Conservation (phyloP, 2,329 filamentous ascomycete genomes). For the Pestalotiopsis sp. region DNA sequence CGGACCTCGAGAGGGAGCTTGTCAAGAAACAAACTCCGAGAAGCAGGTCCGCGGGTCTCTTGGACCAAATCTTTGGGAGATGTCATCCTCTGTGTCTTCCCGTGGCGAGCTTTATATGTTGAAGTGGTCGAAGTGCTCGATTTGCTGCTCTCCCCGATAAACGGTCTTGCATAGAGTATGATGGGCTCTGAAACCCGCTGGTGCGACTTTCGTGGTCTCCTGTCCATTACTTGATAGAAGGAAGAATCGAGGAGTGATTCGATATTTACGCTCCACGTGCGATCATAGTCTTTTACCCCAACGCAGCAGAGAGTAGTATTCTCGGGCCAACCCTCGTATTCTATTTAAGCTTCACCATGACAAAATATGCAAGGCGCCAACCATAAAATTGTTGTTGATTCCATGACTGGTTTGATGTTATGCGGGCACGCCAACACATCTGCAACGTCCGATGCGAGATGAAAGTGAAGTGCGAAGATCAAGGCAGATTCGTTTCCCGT, state of each 20-base stretch:
- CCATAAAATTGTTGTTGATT: neutral
- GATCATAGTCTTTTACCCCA: neutral
- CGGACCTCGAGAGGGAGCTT: conserved; percentile 11
- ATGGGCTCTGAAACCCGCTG: neutral
- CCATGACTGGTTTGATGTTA: too few species aligned
- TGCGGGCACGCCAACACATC: too few species aligned
- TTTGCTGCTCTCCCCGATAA: neutral
- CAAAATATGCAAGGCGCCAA: conserved; percentile 17
- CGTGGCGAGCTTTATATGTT: neutral
- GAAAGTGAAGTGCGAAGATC: too few species aligned
- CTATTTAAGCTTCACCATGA: conserved; percentile 4
- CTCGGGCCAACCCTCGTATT: neutral
- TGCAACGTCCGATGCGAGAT: too few species aligned
- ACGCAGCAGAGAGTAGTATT: neutral
- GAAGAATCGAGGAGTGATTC: neutral
- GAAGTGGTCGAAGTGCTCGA: neutral
- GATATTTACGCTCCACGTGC: neutral
- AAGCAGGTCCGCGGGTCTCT: neutral
- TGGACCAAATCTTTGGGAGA: neutral
- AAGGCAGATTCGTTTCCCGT: too few species aligned
- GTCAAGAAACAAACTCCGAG: neutral
- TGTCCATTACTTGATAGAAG: neutral
- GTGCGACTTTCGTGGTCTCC: neutral
- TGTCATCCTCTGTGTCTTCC: neutral
- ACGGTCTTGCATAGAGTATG: neutral